Percentiles rank a stretch among this genome's conserved stretches.
phyloP scores from a whole-genome alignment of 352 stramenopile species.

The Phytophthora kernoviae region DNA sequence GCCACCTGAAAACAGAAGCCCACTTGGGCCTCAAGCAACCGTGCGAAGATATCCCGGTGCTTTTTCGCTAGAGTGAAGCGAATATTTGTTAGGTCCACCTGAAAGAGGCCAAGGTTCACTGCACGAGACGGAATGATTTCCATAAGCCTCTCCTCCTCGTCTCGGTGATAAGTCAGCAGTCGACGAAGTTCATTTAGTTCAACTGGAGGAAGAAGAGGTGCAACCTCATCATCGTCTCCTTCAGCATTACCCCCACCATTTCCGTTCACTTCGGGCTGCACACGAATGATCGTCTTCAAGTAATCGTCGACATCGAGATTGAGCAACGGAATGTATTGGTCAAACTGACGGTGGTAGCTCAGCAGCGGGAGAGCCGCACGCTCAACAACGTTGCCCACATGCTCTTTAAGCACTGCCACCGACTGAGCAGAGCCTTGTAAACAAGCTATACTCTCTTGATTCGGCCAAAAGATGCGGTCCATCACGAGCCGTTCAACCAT shows the following conservation, averaged over 20 bases:
- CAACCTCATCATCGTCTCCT: conserved; percentile 43
- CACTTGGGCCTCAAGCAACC: conserved; percentile 73
- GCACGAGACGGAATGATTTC: conserved; percentile 63
- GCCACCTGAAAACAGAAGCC: conserved; percentile 70
- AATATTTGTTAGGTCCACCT: conserved; percentile 83
- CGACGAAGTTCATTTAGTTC: conserved; percentile 78
- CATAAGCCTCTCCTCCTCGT: conserved; percentile 74
- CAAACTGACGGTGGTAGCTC: conserved; percentile 83
- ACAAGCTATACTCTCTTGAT: conserved; percentile 91
- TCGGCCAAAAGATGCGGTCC: conserved; percentile 95
- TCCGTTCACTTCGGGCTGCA: conserved; percentile 33
- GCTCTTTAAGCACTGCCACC: conserved; percentile 52
- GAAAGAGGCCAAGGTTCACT: conserved; percentile 80
- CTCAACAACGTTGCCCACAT: conserved; percentile 53
- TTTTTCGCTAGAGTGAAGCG: conserved; percentile 77
- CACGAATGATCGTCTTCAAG: conserved; percentile 64
- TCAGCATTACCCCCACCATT: conserved; percentile 28
- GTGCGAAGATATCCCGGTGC: conserved; percentile 76
- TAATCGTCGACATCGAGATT: conserved; percentile 91
- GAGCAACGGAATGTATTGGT: conserved; percentile 88
- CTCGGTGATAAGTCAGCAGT: conserved; percentile 63
- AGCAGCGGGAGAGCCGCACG: conserved; percentile 60
- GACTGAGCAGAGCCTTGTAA: conserved; percentile 74
- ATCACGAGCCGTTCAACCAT: conserved; percentile 94
- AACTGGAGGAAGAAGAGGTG: conserved; percentile 61